Evolutionary conservation across 176 grass and related monocot genomes (phyloP).

Genomic region (Carex littledalei): DNA sequence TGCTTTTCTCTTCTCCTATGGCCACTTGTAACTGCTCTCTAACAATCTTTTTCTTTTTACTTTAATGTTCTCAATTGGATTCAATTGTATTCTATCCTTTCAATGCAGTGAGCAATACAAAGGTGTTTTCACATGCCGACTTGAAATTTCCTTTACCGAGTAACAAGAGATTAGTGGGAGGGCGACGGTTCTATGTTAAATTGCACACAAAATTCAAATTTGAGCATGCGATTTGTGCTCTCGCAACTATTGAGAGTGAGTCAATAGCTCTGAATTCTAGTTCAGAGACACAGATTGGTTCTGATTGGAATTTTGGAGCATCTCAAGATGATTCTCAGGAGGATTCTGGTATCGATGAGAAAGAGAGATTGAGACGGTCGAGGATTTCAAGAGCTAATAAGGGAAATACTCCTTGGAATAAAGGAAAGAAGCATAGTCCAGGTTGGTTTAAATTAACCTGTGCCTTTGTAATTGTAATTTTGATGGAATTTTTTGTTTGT

Average conservation of each 20-base stretch:
- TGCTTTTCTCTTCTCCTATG: neutral
- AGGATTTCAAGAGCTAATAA: slow-evolving; percentile 88
- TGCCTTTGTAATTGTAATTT: slow-evolving; percentile 2
- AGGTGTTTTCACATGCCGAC: neutral
- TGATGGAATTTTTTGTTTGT: neutral
- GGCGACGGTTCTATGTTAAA: neutral
- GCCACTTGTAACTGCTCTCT: neutral
- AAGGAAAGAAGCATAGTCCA: slow-evolving; percentile 83
- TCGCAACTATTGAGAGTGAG: slow-evolving; percentile 4
- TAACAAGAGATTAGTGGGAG: neutral
- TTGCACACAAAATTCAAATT: slow-evolving; percentile 16
- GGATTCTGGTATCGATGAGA: slow-evolving; percentile 42
- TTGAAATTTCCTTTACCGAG: neutral
- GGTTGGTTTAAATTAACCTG: slow-evolving; percentile 25
- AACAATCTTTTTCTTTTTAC: neutral
- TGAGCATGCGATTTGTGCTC: neutral
- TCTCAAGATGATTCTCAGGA: slow-evolving; percentile 13
- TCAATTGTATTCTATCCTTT: neutral
- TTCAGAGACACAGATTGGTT: neutral
- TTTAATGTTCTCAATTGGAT: neutral
- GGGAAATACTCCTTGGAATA: slow-evolving; percentile 95
- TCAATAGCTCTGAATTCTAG: neutral
- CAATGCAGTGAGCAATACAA: slow-evolving; percentile 10
- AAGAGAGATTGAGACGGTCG: slow-evolving; percentile 61
- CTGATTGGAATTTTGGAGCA: neutral